Conservation (phyloP, 495 filamentous ascomycete genomes). For the Penicillium psychrofluorescens region DNA sequence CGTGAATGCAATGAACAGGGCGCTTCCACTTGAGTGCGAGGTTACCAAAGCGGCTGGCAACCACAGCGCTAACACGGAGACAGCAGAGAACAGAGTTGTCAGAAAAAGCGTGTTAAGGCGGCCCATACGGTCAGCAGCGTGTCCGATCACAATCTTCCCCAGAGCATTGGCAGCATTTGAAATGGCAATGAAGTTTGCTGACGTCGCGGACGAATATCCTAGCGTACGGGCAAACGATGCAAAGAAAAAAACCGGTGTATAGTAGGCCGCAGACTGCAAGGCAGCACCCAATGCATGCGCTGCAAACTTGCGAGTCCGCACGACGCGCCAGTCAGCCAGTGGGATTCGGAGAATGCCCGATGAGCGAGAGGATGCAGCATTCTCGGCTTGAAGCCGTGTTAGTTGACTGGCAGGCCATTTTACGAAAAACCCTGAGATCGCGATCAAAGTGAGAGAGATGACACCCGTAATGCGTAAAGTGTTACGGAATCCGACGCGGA, state of each 20-base stretch:
- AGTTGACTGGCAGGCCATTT: conserved; percentile 22
- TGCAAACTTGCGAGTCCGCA: conserved; percentile 21
- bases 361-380: conserved; percentile 1
- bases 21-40: conserved; percentile 9
- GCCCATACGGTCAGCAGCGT: conserved; percentile 43
- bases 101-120: conserved; percentile 31
- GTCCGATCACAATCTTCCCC: conserved; percentile 17
- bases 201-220: conserved; percentile 27
- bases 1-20: conserved; percentile 29
- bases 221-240: conserved; percentile 28
- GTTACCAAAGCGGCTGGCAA: conserved; percentile 24
- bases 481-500: conserved; percentile 28
- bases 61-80: conserved; percentile 30
- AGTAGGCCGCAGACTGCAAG: conserved; percentile 33
- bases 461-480: conserved; percentile 29
- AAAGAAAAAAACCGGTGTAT: conserved; percentile 34
- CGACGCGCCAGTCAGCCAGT: conserved; percentile 24
- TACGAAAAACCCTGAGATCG: conserved; percentile 13
- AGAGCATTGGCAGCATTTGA: conserved; percentile 24
- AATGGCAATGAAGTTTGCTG: conserved; percentile 27
- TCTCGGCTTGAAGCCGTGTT: conserved; percentile 18
- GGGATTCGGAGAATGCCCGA: conserved; percentile 15
- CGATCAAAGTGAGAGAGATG: conserved; percentile 22
- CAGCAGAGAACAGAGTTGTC: conserved; percentile 29
- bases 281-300: conserved; percentile 23